phyloP scores from a whole-genome alignment of 257 asterid species.

The Parsonsia alboflavescens region DNA sequence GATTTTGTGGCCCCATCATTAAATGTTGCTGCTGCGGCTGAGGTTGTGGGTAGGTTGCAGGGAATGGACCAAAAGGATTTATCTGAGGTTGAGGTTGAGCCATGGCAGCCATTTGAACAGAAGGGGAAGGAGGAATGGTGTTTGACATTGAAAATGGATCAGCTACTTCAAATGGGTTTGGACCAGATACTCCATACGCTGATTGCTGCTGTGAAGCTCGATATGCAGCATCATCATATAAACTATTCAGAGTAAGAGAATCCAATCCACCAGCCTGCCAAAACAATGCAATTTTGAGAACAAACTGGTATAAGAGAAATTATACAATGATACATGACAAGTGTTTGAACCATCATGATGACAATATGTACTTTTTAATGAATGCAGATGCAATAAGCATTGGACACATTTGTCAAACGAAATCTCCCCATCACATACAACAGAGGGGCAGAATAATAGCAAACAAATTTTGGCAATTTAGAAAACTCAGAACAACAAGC shows the following conservation, averaged over 20 bases:
- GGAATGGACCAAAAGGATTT: conserved; percentile 75
- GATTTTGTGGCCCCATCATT: conserved; percentile 55
- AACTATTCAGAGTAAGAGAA: conserved; percentile 70
- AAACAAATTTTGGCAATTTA: neutral
- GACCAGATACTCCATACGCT: conserved; percentile 79
- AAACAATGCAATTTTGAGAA: neutral
- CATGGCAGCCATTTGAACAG: conserved; percentile 46
- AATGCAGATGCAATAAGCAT: neutral
- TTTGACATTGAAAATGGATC: conserved; percentile 68
- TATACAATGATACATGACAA: neutral
- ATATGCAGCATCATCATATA: conserved; percentile 84
- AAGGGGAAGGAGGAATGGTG: conserved; percentile 40
- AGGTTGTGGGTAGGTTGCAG: conserved; percentile 52
- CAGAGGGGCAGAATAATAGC: neutral
- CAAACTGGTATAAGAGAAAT: neutral
- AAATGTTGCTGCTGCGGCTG: conserved; percentile 44
- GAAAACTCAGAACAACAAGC: neutral
- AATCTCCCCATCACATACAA: neutral
- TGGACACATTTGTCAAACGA: neutral
- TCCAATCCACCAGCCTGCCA: conserved; percentile 96
- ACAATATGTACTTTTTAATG: neutral
- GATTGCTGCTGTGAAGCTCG: conserved; percentile 91
- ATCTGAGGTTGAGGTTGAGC: conserved; percentile 54
- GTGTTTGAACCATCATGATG: neutral
- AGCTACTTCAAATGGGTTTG: conserved; percentile 79